Conservation (phyloP, 805 yeast genomes). For the Hanseniaspora jakobsenii region DNA sequence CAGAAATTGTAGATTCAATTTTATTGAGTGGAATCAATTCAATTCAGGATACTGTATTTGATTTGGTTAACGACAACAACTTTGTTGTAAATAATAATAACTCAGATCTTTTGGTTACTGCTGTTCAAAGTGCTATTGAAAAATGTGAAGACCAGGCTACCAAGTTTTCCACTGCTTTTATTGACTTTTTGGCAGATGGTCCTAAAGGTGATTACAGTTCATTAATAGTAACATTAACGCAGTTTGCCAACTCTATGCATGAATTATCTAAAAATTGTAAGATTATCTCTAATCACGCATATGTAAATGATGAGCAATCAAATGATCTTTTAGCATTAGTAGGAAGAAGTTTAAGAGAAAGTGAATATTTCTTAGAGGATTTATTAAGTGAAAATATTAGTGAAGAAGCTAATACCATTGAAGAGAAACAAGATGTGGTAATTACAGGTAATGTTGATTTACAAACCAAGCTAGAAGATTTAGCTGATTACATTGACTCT, state of each 20-base stretch:
- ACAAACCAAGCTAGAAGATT: conserved; percentile 54
- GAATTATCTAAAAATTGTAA: conserved; percentile 47
- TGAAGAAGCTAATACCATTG: conserved; percentile 42
- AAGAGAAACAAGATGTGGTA: conserved; percentile 55
- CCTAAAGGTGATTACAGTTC: conserved; percentile 48
- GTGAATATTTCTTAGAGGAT: conserved; percentile 46
- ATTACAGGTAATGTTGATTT: conserved; percentile 64
- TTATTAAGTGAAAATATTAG: conserved; percentile 36
- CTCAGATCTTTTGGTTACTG: conserved; percentile 53
- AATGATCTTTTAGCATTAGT: conserved; percentile 16
- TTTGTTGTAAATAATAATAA: conserved; percentile 70
- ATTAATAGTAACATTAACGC: conserved; percentile 50
- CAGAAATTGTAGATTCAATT: conserved; percentile 56
- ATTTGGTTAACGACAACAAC: conserved; percentile 66
- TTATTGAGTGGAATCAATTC: conserved; percentile 56
- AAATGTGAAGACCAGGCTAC: conserved; percentile 59
- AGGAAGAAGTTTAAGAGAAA: conserved; percentile 45
- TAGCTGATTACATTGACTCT: conserved; percentile 46
- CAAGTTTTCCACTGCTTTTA: conserved; percentile 68
- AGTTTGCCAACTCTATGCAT: conserved; percentile 47
- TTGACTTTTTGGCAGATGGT: conserved; percentile 65
- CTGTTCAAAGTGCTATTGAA: conserved; percentile 57
- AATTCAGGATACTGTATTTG: conserved; percentile 59
- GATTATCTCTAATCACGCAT: conserved; percentile 8
- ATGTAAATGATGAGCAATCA: neutral